Evolutionary conservation across 2,329 filamentous ascomycete species (phyloP), one percentile per base, ranked within the genome.

Genomic region (Elsinoe fawcettii): DNA sequence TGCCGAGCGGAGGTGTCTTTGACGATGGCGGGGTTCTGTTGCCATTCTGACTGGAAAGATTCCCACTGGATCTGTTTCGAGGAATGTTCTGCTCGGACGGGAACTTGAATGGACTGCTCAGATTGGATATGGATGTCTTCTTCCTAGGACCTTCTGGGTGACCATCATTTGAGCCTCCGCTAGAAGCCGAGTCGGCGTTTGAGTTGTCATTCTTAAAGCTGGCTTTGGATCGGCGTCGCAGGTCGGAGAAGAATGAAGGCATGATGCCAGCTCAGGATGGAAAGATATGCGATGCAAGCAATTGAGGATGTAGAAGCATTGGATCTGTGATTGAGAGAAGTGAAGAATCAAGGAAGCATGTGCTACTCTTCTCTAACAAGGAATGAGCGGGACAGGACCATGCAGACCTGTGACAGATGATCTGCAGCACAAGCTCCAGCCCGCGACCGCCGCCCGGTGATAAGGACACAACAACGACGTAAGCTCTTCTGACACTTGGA

Each of bases 191-290:
- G 64, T 86, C 59, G 56, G 46, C 59, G 60, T 57, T 62, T 27
- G 57, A 57, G 23, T 60, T 80, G 49, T 30, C 27, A 9, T 82
- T 84, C 59, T 80, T 83, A 73, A 90, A 86, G 75, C 84, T 90
- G 60, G 84, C 81, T 70, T 79, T 85, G 58, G 88, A 93, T 65
- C 86, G 85, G 64, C 88, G 83, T 65, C 88, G 86, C 46, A 66
- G 62, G 67, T 86, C 84, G 71, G 83, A 88, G 66, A 93, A 78
- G 67, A 95, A 88, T 43, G 85, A 75, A 67, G 74, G 74, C 74
- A 76, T 76, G 46, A 51, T 62, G 49, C 49, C 49, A 25, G 49
- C 49, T 53, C 49, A 53, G 49, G 49, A 53, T 22, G 16, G 20
- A 37, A 20, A 16, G 7, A 5, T 53, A 53, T 53, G 32, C 20